Evolutionary conservation across 768 basidiomycete genomes (phyloP).

Genomic region (Rhodocollybia butyracea): DNA sequence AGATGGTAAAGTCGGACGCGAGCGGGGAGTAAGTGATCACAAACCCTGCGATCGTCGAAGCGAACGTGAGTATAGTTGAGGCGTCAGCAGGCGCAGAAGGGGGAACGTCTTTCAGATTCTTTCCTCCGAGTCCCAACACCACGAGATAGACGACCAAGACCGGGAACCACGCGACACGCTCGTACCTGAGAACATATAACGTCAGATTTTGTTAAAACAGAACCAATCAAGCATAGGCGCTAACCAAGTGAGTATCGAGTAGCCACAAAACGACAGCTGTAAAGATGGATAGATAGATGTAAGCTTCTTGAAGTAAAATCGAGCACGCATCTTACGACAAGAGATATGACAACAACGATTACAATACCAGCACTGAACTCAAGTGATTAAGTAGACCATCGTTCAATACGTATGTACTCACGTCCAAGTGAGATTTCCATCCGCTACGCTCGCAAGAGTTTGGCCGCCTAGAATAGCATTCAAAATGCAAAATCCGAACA

Average conservation of each 20-base stretch:
- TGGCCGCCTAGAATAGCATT: constrained; percentile 72
- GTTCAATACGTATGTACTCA: constrained; percentile 17
- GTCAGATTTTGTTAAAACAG: neutral
- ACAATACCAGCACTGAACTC: constrained; percentile 76
- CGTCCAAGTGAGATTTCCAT: constrained; percentile 42
- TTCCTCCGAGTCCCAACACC: constrained; percentile 69
- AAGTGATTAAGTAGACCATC: neutral
- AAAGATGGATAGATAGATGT: neutral
- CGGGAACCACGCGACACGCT: constrained; percentile 74
- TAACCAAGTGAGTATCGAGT: constrained; percentile 44
- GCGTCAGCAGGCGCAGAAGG: constrained; percentile 54
- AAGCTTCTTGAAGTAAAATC: constrained; percentile 24
- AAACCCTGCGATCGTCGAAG: constrained; percentile 70
- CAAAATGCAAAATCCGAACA: constrained; percentile 69
- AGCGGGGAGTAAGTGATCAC: constrained; percentile 59
- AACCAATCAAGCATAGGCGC: neutral
- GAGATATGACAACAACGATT: constrained; percentile 65
- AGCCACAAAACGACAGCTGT: constrained; percentile 58
- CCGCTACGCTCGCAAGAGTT: constrained; percentile 38
- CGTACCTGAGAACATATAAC: constrained; percentile 45
- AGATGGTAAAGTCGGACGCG: constrained; percentile 73
- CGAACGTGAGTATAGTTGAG: constrained; percentile 56
- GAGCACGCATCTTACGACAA: constrained; percentile 44
- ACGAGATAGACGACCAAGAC: constrained; percentile 72
- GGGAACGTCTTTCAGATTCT: constrained; percentile 53